These are phyloP conservation scores for Yamadazyma songkhlaensis DNA, from an alignment of 1,139 yeast species.

Conservation along the genomic window DNA sequence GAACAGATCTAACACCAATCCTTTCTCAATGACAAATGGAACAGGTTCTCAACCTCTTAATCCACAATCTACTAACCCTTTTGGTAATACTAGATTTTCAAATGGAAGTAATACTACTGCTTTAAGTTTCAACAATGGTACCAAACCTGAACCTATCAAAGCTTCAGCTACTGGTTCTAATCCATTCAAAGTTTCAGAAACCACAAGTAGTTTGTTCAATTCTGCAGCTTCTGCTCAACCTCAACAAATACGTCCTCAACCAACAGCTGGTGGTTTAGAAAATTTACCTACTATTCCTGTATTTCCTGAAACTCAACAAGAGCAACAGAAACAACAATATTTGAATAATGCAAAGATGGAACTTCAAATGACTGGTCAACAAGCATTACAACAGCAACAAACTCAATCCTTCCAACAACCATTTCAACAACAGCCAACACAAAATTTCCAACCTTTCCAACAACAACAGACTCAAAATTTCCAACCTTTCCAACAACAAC, in stretches of 20 bases:
- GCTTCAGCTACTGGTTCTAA: slow-evolving; percentile 40
- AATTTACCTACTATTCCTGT: slow-evolving; percentile 59
- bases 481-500: slow-evolving; percentile 1
- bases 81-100: slow-evolving; percentile 40
- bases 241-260: slow-evolving; percentile 39
- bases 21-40: slow-evolving; percentile 30
- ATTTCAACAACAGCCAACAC: slow-evolving; percentile 3
- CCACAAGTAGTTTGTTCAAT: slow-evolving; percentile 35
- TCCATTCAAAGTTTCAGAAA: slow-evolving; percentile 43
- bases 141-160: slow-evolving; percentile 21
- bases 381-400: slow-evolving; percentile 8
- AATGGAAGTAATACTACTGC: slow-evolving; percentile 35
- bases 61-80: slow-evolving; percentile 44
- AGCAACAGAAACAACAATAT: slow-evolving; percentile 33
- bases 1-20: slow-evolving; percentile 37
- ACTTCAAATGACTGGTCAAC: slow-evolving; percentile 14
- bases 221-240: slow-evolving; percentile 20
- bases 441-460: slow-evolving; percentile 9
- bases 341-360: slow-evolving; percentile 40
- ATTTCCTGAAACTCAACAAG: slow-evolving; percentile 59
- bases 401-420: slow-evolving; percentile 10
- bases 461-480: slow-evolving; percentile 9
- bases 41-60: not conserved
- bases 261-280: slow-evolving; percentile 70
- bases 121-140: slow-evolving; percentile 23